Base-by-base conservation (phyloP, 2,329 filamentous ascomycete genomes). In the Aspergillus sp. region DNA sequence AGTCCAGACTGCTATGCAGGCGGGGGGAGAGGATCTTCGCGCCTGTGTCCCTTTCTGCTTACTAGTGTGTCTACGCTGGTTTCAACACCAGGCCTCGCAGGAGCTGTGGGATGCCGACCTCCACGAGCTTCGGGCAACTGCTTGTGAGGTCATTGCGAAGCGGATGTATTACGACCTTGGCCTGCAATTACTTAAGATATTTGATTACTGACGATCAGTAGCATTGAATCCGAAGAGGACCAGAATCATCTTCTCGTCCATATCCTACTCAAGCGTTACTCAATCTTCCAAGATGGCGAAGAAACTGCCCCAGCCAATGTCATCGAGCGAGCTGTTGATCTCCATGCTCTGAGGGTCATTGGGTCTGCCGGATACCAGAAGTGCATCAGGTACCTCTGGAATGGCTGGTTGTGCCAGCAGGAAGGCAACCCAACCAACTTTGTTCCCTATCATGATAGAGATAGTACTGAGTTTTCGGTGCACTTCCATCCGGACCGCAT, bases 401-500 rank as follows among this genome's bases (percentile, higher is more conserved):
- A 87, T 61, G 95, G 95, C 21, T 99, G 95, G 95, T 81, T 98
- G 8, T 87, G 96, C n/a, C 95, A 99, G 73, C 91, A 97, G 64
- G 92, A 97, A 66, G 83, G 93, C 50, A 93, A 98, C 66, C 90
- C 93, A 0, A 86, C 88, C n/a, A 87, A 86, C 52, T 99, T 99
- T 71, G 84, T 97, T 54, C 88, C 93, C 69, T 99, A 96, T 79
- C 86, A 88, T 65, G 82, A 91, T 59, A 91, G 91, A 71, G 90
- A 88, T 58, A 90, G 93, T 71, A 87, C 86, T 1, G 83, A 81
- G 45, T 96, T 95, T 75, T 85, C 88, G 78, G 79, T 84, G 1
- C 95, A 99, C 72, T 86, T 98, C 67, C 90, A 98, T 68, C 95
- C 95, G 0, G 93, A 98, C 71, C 89, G 95, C 37, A 96, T 99